Evolutionary conservation across 805 yeast genomes (phyloP), one percentile per base, ranked within the genome.

Genomic region (Myxozyma geophila): DNA sequence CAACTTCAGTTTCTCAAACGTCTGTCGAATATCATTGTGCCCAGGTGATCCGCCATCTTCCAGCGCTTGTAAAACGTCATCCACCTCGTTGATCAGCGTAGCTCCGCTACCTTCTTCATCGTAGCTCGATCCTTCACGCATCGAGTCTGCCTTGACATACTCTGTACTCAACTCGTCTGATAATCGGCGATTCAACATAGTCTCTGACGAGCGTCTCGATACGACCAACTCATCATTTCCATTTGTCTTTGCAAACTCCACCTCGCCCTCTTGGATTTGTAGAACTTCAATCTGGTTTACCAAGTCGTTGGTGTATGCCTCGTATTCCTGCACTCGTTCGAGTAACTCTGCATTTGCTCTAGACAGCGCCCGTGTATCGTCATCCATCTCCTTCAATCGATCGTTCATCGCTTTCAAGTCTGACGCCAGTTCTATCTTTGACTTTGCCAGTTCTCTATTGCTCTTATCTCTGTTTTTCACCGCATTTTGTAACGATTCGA

Each of bases 381-480:
- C 60, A 15, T 21, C 35, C 21, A 58, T 23, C 23, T 58, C 62
- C 23, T 54, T 40, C 40, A 48, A 15, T 5, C 51, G 57, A 15
- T 41, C 59, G 17, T 47, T 49, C 52, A 52, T 40, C 19, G 40
- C 57, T 28, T 41, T 47, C 19, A 61, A 39, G 19, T 64, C 62
- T 41, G 53, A 46, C 28, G 28, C 28, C 21, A 64, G 37, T 19
- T 37, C 35, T 15, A 54, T 40, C 36, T 64, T 64, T 19, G 51
- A 35, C 9, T 23, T 44, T 28, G 67, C 62, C 13, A 64, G 62
- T 33, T 55, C 61, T n/a, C 63, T 43, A 52, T 61, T 61, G 40
- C 63, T 58, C 23, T 48, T 55, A 39, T 61, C 67, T n/a, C 66
- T 41, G 21, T 37, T 50, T 35, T 41, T 62, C 21, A 64, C 49